phyloP scores from a whole-genome alignment of 257 asterid species.

The Solanum verrucosum region DNA sequence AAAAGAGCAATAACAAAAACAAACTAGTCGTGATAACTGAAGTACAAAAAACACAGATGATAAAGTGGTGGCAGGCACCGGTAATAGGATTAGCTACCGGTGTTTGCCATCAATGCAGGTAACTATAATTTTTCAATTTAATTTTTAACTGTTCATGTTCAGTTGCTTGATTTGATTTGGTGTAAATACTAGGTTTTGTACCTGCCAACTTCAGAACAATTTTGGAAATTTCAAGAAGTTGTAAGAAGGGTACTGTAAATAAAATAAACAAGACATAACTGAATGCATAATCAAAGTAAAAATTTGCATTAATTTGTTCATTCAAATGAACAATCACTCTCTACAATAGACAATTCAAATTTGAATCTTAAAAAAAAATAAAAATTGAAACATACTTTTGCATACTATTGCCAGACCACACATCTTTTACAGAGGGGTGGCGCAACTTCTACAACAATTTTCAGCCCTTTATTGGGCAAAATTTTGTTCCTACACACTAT shows the following conservation, averaged over 20 bases:
- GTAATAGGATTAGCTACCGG: background rate
- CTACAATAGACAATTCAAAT: background rate
- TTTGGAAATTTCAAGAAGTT: background rate
- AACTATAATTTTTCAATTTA: background rate
- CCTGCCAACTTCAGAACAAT: background rate
- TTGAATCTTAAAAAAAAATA: background rate
- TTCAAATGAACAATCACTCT: background rate
- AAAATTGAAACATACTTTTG: background rate
- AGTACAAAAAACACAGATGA: background rate
- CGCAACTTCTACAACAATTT: constrained; percentile 2
- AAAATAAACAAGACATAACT: background rate
- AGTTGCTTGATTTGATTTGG: background rate
- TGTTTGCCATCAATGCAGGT: background rate
- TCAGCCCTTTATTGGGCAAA: background rate
- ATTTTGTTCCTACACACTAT: background rate
- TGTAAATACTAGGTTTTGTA: background rate
- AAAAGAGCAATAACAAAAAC: background rate
- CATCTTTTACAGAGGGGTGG: constrained; percentile 12
- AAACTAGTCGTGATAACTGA: background rate
- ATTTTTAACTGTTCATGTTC: background rate
- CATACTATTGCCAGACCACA: constrained; percentile 15
- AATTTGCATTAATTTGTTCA: background rate
- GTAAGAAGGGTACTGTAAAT: background rate
- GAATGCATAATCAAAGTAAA: background rate
- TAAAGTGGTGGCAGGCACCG: background rate